Evolutionary conservation across 176 grass and related monocot genomes (phyloP).

Genomic region (Eleusine coracana): DNA sequence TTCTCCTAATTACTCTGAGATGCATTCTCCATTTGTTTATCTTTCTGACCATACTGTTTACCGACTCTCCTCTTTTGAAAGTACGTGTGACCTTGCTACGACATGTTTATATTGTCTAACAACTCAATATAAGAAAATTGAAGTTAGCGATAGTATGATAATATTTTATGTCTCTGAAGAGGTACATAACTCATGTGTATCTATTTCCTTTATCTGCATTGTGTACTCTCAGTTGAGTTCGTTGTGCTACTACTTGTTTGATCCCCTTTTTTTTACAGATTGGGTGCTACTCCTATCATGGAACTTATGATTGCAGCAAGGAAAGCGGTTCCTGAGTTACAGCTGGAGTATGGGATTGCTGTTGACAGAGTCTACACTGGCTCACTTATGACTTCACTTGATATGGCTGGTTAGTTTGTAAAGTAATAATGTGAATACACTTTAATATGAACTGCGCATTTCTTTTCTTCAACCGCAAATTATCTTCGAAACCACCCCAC

Average conservation of each 20-base stretch:
- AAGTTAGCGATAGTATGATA: neutral
- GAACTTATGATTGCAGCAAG: conserved; percentile 97
- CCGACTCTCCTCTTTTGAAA: neutral
- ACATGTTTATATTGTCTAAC: conserved; percentile 5
- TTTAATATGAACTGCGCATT: conserved; percentile 3
- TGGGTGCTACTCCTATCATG: conserved; percentile 93
- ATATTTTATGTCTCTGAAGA: conserved; percentile 24
- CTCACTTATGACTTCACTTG: conserved; percentile 93
- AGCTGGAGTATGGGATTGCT: conserved; percentile 92
- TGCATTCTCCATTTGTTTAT: conserved; percentile 20
- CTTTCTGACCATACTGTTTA: conserved; percentile 15
- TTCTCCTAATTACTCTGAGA: neutral
- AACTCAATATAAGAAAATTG: conserved; percentile 3
- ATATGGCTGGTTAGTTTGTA: conserved; percentile 87
- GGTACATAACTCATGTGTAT: neutral
- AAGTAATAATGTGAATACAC: conserved; percentile 18
- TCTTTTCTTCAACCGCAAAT: neutral
- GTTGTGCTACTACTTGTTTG: conserved; percentile 19
- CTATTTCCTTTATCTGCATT: conserved; percentile 28
- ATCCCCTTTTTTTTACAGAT: conserved; percentile 55
- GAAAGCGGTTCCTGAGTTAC: conserved; percentile 91
- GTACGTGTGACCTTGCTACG: neutral
- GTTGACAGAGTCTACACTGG: conserved; percentile 98
- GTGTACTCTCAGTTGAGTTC: neutral
- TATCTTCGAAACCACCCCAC: neutral